A percentile compares a stretch with the other conserved stretches of the same genome.
Conservation (phyloP, 208 protist species). For the Acanthamoeba lenticulata region DNA sequence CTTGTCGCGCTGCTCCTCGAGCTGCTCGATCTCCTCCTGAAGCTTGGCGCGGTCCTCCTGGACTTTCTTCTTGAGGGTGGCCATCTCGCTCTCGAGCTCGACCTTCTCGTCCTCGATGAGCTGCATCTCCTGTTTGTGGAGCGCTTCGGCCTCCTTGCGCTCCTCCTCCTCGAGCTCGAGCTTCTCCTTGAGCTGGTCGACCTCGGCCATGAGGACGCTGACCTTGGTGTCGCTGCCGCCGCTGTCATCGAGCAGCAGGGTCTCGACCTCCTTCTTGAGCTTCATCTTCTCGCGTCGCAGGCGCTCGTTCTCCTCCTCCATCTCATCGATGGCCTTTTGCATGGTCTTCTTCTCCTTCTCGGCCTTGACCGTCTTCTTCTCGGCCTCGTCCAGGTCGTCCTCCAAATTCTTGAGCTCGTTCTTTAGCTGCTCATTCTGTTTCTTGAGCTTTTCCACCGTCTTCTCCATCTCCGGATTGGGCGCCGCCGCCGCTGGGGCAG, state of each 20-base stretch:
- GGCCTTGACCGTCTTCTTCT: background rate
- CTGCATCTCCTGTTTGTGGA: constrained; percentile 45
- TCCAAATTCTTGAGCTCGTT: constrained; percentile 20
- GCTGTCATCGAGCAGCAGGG: constrained; percentile 21
- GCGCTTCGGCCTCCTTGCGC: background rate
- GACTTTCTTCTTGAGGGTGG: constrained; percentile 1
- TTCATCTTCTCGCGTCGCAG: constrained; percentile 30
- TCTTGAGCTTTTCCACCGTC: constrained; percentile 21
- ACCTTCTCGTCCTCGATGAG: constrained; percentile 14
- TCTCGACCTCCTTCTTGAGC: constrained; percentile 47
- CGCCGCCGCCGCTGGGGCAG: background rate
- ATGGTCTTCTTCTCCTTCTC: constrained; percentile 8
- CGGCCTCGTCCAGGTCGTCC: constrained; percentile 10
- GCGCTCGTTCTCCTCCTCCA: constrained; percentile 28
- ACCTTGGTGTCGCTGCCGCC: constrained; percentile 41
- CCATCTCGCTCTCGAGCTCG: background rate
- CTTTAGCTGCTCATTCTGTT: constrained; percentile 27
- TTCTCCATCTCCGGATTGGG: background rate
- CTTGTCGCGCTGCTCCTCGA: background rate
- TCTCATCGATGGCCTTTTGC: background rate
- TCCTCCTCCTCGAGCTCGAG: background rate
- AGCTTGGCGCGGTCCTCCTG: constrained; percentile 16
- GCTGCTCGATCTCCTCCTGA: background rate
- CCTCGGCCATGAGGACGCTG: background rate
- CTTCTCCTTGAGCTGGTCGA: constrained; percentile 16